Conservation (phyloP, 371 early-diverging fungal genomes). For the Mortierella sp. region DNA sequence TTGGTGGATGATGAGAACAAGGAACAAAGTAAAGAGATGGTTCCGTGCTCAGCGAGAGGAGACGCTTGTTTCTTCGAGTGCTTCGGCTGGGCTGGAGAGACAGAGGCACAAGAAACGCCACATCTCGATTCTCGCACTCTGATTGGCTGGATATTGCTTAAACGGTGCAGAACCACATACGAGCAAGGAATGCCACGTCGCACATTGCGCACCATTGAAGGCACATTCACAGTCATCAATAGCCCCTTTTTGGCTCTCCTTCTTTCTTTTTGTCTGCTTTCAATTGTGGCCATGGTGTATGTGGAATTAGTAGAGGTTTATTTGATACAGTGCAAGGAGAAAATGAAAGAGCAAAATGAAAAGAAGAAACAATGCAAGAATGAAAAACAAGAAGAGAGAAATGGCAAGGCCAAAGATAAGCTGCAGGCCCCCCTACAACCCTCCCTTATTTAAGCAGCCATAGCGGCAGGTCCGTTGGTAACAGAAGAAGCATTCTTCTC, state of each 20-base stretch:
- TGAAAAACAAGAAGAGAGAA: not conserved
- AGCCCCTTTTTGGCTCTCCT: not conserved
- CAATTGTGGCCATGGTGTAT: not conserved
- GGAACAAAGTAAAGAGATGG: not conserved
- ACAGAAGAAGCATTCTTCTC: constrained; percentile 31
- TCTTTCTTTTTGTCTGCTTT: too few relatives aligned
- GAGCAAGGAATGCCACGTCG: constrained; percentile 3
- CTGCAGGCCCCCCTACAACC: not conserved
- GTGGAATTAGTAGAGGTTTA: not conserved
- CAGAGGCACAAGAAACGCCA: constrained; percentile 1
- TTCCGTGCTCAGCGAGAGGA: not conserved
- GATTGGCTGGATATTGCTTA: not conserved
- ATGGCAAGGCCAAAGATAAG: not conserved
- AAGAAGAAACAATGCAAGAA: not conserved
- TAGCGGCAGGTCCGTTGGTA: constrained; percentile 27
- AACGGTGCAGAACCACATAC: too few relatives aligned
- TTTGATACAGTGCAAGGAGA: not conserved
- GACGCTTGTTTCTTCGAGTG: not conserved
- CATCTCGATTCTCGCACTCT: not conserved
- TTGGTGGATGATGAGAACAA: not conserved
- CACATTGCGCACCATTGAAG: too few relatives aligned
- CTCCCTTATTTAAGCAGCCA: constrained; percentile 27
- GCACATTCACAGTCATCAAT: too few relatives aligned
- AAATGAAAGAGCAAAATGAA: not conserved
- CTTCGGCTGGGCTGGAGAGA: not conserved